Base-by-base conservation (phyloP, 108 stramenopile genomes). In the Chaetoceros muelleri region DNA sequence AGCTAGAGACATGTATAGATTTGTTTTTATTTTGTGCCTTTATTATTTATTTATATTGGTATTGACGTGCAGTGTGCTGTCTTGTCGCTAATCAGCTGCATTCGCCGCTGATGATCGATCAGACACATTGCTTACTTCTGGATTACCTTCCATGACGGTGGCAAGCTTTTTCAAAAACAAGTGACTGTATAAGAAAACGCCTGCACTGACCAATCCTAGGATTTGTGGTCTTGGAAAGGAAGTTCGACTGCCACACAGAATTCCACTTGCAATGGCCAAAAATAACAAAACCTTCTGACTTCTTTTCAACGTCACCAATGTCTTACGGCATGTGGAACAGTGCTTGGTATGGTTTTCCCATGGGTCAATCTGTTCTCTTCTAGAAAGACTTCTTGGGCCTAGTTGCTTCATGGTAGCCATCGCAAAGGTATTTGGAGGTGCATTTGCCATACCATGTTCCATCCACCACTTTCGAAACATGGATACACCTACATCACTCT, bases 281-380 rank as follows among this genome's bases (percentile, higher is more conserved):
- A 27, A 51, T 28, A 63, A 30, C 10, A 31, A 18, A 17, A 21
- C 24, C 30, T 57, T 63, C 25, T 69, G 61, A 13, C 46, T 24
- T 10, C 19, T 46, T 46, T 60, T 72, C 27, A 62, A 44, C 44
- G 22, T 46, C 20, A 27, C 48, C 46, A 74, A 50, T 30, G 65
- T 47, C 23, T 44, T 56, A 16, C 63, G 52, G 27, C 70, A 71
- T 45, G 40, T 53, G n/a, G 60, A 40, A 27, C 70, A 71, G 27
- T 61, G 22, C 50, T 71, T 66, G 19, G 65, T 48, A 66, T 71
- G 70, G n/a, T 65, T 26, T 28, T 61, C 46, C 70, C 70, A 71
- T n/a, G 70, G 70, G 34, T 71, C 70, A 19, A 66, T 71, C 53
- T 66, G 70, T 22, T 60, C 60, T 23, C 47, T 34, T 24, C 70